Percentiles rank a stretch among this genome's conserved stretches.
Evolutionary conservation across 2,329 filamentous ascomycete species (phyloP).

Genomic region (Xylariaceae sp.): DNA sequence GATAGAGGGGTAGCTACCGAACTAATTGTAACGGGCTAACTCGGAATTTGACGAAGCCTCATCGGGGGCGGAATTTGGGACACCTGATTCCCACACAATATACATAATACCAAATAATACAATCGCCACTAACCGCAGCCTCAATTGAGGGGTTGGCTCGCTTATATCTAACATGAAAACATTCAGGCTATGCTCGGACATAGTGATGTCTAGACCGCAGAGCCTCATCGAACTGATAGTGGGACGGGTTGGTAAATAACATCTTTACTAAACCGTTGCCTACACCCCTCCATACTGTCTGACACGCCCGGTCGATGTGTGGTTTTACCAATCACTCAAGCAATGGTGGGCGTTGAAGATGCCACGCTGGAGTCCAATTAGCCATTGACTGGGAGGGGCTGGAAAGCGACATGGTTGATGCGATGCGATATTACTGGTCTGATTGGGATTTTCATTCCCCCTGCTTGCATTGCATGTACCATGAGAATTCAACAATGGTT

Average conservation of each 20-base stretch:
- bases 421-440: background rate
- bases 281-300: too few relatives aligned
- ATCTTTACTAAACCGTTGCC: too few relatives aligned
- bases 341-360: background rate
- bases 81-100: too few relatives aligned
- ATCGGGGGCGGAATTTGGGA: too few relatives aligned
- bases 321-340: background rate
- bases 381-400: background rate
- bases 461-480: background rate
- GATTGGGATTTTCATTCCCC: background rate
- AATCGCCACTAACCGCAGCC: too few relatives aligned
- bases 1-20: too few relatives aligned
- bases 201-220: background rate
- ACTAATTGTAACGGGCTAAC: too few relatives aligned
- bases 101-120: too few relatives aligned
- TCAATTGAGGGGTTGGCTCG: too few relatives aligned
- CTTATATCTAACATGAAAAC: too few relatives aligned
- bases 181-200: background rate
- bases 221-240: background rate
- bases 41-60: too few relatives aligned
- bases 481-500: background rate
- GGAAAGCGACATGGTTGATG: background rate
- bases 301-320: background rate
- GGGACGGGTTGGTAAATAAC: slow-evolving; percentile 1
- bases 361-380: background rate